These are phyloP conservation scores for Boletellus sp. DNA, from an alignment of 1,284 basidiomycete species.

Conservation along the genomic window DNA sequence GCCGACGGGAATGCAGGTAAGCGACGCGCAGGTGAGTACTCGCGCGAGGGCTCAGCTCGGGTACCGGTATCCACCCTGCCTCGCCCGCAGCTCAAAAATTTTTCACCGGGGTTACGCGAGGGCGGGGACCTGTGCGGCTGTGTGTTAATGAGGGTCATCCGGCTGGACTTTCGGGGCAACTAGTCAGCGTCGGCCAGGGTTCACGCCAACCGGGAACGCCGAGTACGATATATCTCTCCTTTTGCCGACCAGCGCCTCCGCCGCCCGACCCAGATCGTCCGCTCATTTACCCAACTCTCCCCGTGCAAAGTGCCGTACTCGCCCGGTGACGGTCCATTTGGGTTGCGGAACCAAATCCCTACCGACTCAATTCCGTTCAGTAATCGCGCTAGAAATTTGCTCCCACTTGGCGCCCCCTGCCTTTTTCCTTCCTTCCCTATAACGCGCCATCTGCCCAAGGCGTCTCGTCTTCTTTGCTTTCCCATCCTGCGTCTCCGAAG, in stretches of 20 bases:
- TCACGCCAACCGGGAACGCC: slow-evolving; percentile 32
- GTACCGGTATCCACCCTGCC: no score
- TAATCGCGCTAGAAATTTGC: slow-evolving; percentile 36
- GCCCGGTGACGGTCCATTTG: slow-evolving; percentile 29
- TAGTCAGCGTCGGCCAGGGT: slow-evolving; percentile 33
- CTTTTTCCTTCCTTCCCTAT: slow-evolving; percentile 22
- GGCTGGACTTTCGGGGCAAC: slow-evolving; percentile 33
- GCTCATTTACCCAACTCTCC: slow-evolving; percentile 27
- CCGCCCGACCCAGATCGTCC: slow-evolving; percentile 24
- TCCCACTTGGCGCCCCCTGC: slow-evolving; percentile 24
- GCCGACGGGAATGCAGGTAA: slow-evolving; percentile 22
- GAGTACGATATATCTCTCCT: slow-evolving; percentile 17
- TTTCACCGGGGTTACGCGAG: slow-evolving; percentile 39
- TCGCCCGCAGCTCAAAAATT: slow-evolving; percentile 22
- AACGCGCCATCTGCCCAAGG: slow-evolving; percentile 15
- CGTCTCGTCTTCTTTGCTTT: slow-evolving; percentile 12
- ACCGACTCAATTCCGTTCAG: slow-evolving; percentile 38
- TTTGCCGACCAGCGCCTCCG: slow-evolving; percentile 12
- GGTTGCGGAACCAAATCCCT: slow-evolving; percentile 36
- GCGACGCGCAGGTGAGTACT: slow-evolving; percentile 9
- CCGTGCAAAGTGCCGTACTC: slow-evolving; percentile 30
- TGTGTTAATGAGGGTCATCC: slow-evolving; percentile 36
- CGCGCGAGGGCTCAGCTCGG: no score
- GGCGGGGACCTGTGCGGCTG: slow-evolving; percentile 38
- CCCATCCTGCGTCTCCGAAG: slow-evolving; percentile 16